Percentiles rank a stretch among this genome's conserved stretches.
Conservation (phyloP, 1,284 basidiomycete genomes). For the Ustilago shanxiensis region DNA sequence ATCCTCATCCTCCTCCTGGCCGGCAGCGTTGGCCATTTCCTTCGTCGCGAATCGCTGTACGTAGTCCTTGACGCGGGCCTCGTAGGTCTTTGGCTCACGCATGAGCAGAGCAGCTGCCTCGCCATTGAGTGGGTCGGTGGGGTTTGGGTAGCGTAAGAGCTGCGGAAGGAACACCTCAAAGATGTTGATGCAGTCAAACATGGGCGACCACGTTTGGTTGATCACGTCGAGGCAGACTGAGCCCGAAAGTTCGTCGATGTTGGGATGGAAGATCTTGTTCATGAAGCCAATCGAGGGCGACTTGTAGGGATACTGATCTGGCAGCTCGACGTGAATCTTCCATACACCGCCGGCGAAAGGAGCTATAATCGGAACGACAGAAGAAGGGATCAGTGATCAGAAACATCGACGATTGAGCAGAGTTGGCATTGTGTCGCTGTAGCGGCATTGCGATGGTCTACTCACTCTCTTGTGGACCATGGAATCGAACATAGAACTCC, state of each 20-base stretch:
- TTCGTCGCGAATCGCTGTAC: conserved; percentile 59
- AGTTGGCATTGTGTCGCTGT: not conserved
- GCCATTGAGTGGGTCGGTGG: conserved; percentile 95
- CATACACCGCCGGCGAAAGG: conserved; percentile 95
- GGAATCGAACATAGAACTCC: conserved; percentile 97
- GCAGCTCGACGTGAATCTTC: conserved; percentile 99
- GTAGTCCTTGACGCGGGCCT: conserved; percentile 62
- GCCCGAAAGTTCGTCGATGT: conserved; percentile 87
- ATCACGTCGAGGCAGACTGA: conserved; percentile 66
- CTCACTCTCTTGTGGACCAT: conserved; percentile 93
- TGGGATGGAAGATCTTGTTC: conserved; percentile 99
- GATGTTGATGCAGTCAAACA: conserved; percentile 94
- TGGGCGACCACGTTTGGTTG: conserved; percentile 64
- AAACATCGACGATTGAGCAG: not conserved
- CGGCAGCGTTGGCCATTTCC: conserved; percentile 50
- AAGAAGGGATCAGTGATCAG: conserved; percentile 6
- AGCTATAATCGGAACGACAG: conserved; percentile 74
- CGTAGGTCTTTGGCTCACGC: conserved; percentile 86
- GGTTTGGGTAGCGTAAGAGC: conserved; percentile 95
- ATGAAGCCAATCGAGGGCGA: conserved; percentile 99
- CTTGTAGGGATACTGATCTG: conserved; percentile 98
- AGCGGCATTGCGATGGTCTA: conserved; percentile 35
- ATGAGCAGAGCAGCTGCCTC: conserved; percentile 96
- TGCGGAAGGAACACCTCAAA: conserved; percentile 98
- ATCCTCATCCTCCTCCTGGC: conserved; percentile 52